A percentile compares a stretch with the other conserved stretches of the same genome.
Conservation (phyloP, 1,139 yeast genomes). For the Hyphopichia khmerensis region DNA sequence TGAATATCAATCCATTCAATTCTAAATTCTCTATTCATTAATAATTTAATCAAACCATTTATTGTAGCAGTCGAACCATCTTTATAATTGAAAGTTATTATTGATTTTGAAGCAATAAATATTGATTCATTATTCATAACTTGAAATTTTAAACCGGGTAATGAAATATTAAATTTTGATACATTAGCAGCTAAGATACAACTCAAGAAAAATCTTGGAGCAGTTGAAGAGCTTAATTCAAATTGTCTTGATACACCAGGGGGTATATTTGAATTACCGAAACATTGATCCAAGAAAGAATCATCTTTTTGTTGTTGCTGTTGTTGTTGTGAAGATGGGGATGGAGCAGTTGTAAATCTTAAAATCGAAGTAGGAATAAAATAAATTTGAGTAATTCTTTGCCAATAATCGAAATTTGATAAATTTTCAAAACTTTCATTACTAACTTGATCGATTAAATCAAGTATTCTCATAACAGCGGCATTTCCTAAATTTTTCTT, state of each 20-base stretch:
- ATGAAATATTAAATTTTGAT: constrained; percentile 52
- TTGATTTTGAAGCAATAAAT: constrained; percentile 57
- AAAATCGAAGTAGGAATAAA: constrained; percentile 34
- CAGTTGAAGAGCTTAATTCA: constrained; percentile 61
- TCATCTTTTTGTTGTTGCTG: background rate
- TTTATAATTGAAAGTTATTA: constrained; percentile 52
- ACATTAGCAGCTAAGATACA: constrained; percentile 53
- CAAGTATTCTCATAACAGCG: constrained; percentile 41
- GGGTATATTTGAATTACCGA: background rate
- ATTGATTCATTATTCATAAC: constrained; percentile 67
- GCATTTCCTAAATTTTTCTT: constrained; percentile 46
- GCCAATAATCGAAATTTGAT: constrained; percentile 38
- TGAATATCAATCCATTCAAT: constrained; percentile 73
- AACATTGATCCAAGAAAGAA: background rate
- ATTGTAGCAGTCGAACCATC: constrained; percentile 73
- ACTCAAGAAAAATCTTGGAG: constrained; percentile 65
- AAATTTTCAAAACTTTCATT: constrained; percentile 32
- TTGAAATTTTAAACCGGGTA: constrained; percentile 67
- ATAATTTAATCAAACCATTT: constrained; percentile 56
- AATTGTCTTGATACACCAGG: constrained; percentile 37
- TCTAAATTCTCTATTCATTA: constrained; percentile 59
- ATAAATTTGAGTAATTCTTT: constrained; percentile 32
- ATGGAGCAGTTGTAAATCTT: constrained; percentile 23
- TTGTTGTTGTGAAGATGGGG: background rate
- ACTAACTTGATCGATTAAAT: constrained; percentile 37